Percentiles rank a stretch among this genome's conserved stretches.
phyloP scores from a whole-genome alignment of 73 alveolate genomes.

The Tetrahymena elliotti region DNA sequence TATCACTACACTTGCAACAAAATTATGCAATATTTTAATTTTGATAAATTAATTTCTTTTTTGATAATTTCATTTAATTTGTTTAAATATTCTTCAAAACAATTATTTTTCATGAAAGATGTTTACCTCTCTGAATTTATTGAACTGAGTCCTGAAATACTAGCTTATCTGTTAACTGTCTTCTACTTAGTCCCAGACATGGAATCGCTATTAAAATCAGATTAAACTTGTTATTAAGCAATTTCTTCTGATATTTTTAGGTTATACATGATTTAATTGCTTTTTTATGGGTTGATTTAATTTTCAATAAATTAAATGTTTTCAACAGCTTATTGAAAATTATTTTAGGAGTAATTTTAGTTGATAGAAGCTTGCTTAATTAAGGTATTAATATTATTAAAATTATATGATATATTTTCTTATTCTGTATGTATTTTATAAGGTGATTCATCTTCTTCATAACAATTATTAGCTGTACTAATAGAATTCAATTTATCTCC shows the following conservation, averaged over 20 bases:
- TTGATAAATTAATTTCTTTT: too few species aligned
- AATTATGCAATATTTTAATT: too few species aligned
- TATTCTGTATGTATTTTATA: neutral
- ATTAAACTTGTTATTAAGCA: neutral
- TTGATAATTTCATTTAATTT: too few species aligned
- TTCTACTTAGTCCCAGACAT: neutral
- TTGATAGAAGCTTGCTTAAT: neutral
- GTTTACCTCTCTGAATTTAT: neutral
- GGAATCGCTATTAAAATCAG: neutral
- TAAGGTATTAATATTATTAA: neutral
- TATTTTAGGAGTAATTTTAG: too few species aligned
- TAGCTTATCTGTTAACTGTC: neutral
- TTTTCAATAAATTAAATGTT: neutral
- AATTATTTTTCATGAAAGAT: too few species aligned
- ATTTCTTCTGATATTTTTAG: neutral
- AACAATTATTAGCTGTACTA: neutral
- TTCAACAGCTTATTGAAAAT: neutral
- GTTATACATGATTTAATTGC: neutral
- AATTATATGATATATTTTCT: neutral
- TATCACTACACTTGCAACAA: too few species aligned
- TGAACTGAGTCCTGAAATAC: neutral
- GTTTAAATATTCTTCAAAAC: too few species aligned
- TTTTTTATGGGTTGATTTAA: neutral
- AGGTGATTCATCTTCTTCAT: neutral
- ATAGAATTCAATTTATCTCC: neutral